Conservation (phyloP, 768 basidiomycete genomes). For the Amanita molliuscula region DNA sequence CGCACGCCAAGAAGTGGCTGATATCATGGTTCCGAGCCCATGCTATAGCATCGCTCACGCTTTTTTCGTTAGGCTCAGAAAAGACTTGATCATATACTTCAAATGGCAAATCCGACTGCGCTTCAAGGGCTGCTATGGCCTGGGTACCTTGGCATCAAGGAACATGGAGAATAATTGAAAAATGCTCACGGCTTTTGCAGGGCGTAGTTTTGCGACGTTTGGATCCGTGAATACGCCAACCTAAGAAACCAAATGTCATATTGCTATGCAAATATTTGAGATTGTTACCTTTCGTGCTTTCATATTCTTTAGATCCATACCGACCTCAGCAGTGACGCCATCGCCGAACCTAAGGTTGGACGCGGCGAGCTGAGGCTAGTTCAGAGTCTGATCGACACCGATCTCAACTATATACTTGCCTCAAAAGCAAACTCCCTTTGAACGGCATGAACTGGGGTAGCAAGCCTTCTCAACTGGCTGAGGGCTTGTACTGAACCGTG, state of each 20-base stretch:
- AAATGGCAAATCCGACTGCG: constrained; percentile 66
- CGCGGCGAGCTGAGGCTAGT: constrained; percentile 58
- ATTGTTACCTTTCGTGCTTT: constrained; percentile 65
- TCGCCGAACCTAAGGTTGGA: constrained; percentile 85
- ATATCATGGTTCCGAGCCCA: constrained; percentile 85
- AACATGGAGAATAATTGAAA: neutral
- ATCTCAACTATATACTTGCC: constrained; percentile 23
- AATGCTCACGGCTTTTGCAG: constrained; percentile 61
- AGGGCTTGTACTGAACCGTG: constrained; percentile 36
- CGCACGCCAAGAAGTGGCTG: constrained; percentile 85
- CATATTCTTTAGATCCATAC: constrained; percentile 93
- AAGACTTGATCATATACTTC: constrained; percentile 76
- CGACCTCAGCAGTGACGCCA: constrained; percentile 83
- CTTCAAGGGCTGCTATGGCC: constrained; percentile 74
- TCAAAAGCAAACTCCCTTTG: constrained; percentile 93
- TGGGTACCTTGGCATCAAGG: constrained; percentile 16
- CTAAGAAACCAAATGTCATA: constrained; percentile 23
- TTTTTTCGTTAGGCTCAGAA: constrained; percentile 87
- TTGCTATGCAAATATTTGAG: neutral
- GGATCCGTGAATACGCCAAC: constrained; percentile 93
- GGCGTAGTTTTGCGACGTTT: constrained; percentile 67
- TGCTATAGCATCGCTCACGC: constrained; percentile 78
- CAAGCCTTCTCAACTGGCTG: constrained; percentile 60
- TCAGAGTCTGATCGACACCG: neutral
- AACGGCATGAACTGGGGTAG: constrained; percentile 61